These are phyloP conservation scores for Rhizophagus sp. DNA, from an alignment of 192 early-diverging fungal species.

Conservation along the genomic window DNA sequence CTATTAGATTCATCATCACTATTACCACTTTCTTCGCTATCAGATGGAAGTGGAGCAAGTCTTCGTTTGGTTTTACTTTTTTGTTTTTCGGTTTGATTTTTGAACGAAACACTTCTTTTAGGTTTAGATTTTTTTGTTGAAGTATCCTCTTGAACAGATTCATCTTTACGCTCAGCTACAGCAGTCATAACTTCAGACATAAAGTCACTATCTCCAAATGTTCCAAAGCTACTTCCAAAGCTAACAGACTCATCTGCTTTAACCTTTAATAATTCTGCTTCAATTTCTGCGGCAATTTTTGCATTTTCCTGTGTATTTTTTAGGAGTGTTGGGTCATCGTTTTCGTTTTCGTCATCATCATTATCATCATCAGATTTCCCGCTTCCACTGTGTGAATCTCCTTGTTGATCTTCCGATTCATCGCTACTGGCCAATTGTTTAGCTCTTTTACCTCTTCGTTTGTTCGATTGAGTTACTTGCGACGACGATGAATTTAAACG, in stretches of 20 bases:
- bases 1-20: neutral
- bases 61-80: constrained; percentile 2
- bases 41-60: constrained; percentile 21
- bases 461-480: neutral
- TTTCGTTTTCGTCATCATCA: neutral
- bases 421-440: constrained; percentile 26
- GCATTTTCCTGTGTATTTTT: constrained; percentile 28
- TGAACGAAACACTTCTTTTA: constrained; percentile 26
- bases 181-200: constrained; percentile 29
- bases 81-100: constrained; percentile 8
- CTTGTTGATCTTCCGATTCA: constrained; percentile 13
- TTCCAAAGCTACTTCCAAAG: neutral
- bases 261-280: neutral
- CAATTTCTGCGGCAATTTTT: neutral
- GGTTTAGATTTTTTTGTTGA: constrained; percentile 11
- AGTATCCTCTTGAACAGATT: neutral
- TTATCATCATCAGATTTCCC: constrained; percentile 10
- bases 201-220: neutral
- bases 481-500: neutral
- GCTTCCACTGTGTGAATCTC: neutral
- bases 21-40: constrained; percentile 24
- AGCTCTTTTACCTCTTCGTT: neutral
- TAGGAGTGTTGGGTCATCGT: constrained; percentile 4
- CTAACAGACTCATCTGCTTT: neutral
- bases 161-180: constrained; percentile 4